phyloP scores from a whole-genome alignment of 148 eudicot species.

The Dysphania ambrosioides region DNA sequence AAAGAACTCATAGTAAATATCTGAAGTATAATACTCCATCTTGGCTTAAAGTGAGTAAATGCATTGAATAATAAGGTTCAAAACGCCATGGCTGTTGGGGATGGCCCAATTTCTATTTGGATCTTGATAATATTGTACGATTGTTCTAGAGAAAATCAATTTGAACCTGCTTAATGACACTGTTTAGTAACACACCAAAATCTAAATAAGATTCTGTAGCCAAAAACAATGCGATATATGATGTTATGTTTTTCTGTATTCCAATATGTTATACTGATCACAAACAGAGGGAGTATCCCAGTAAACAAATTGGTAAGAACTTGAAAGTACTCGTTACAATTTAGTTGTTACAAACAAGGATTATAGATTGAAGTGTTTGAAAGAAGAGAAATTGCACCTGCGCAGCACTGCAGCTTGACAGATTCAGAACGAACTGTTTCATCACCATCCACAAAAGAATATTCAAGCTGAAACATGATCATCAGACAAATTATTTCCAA shows the following conservation, averaged over 20 bases:
- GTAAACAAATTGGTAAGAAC: too few species aligned
- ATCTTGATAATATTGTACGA: neutral
- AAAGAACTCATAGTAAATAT: too few species aligned
- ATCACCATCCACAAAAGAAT: conserved; percentile 86
- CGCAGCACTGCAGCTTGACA: too few species aligned
- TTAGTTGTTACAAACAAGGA: neutral
- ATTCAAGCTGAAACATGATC: conserved; percentile 53
- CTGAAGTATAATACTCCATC: neutral
- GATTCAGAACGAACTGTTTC: conserved; percentile 85
- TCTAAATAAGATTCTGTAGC: neutral
- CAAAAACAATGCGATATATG: neutral
- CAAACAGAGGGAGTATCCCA: neutral
- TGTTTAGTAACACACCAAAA: too few species aligned
- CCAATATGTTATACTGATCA: neutral
- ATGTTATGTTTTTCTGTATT: neutral
- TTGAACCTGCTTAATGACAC: neutral
- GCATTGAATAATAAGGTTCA: too few species aligned
- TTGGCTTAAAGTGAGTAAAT: too few species aligned
- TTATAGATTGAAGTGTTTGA: neutral
- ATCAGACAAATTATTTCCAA: conserved; percentile 2
- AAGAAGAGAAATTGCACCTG: conserved; percentile 37
- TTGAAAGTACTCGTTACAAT: neutral
- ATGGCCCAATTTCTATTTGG: neutral
- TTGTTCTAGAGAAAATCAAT: neutral
- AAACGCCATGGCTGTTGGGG: neutral